Evolutionary conservation across 495 filamentous ascomycete species (phyloP), one percentile per base, ranked within the genome.

Genomic region (Hypoxylon perforatum): DNA sequence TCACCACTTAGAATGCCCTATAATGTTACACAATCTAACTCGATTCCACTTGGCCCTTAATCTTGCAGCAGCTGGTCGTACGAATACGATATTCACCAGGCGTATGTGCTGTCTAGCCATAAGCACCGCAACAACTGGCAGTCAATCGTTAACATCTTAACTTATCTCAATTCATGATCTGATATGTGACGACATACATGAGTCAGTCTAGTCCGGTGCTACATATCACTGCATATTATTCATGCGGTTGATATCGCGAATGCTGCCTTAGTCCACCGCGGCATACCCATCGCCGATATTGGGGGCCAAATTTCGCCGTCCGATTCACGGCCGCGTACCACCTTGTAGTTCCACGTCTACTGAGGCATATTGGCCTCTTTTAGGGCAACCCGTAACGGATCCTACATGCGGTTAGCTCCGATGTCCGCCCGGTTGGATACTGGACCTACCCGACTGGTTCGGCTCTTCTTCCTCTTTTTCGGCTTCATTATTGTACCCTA

Each of bases 401-500:
- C 23, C 61, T 64, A 30, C 15, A 3, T 28, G 7, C 18, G 6
- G 17, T 56, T 35, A 49, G 45, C 30, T 9, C 8, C 28, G 22
- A 10, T 17, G 22, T 15, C 6, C 15, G 36, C 23, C 47, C 3
- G 53, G 47, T 8, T 15, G 22, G 18, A 28, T 0, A 19, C 11
- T 52, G 5, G 17, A 47, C 54, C 42, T 58, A 65, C 61, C 28
- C 19, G 41, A 22, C 22, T 46, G 30, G 28, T 0, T 39, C 39
- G 61, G 48, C n/a, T 48, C 25, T 12, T 52, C 61, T 25, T 65
- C 44, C 19, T 44, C 10, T n/a, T 12, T 46, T 23, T 49, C 55
- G 18, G 44, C 38, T 21, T 49, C 39, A 25, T 38, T 57, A 25
- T 38, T 57, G 39, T 65, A 65, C 14, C 54, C 47, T 28, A 46